Evolutionary conservation across 2,329 filamentous ascomycete species (phyloP), one percentile per base, ranked within the genome.

Genomic region (Diaporthe citrichinensis): DNA sequence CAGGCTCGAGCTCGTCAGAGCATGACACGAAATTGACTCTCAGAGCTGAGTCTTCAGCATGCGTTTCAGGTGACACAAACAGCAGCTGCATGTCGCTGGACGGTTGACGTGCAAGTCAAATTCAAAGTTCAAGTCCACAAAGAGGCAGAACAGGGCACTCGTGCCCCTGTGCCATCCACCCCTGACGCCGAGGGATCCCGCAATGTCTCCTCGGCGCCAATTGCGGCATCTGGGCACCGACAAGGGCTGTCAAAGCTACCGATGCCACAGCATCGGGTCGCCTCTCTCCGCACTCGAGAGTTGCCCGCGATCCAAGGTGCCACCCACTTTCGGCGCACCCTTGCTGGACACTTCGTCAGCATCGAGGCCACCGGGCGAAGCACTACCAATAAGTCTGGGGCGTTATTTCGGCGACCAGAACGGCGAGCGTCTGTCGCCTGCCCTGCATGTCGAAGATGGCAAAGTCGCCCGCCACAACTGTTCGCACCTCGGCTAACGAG

Each of bases 21-120:
- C 49, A 69, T 69, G 49, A 55, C 65, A 55, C 69, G 57, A 61
- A 55, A 53, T 53, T 62, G 55, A 62, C 68, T 55, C 31, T 53
- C 58, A 53, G 4, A 73, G 72, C 72, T 73, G 72, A 73, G 36
- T 62, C 57, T 39, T 73, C 59, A 73, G 72, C 72, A 67, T 73
- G 72, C 41, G 72, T 73, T 73, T 73, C 72, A 73, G 65, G 65
- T 69, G 34, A 14, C 34, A n/a, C 65, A 55, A 55, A 55, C 46
- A 55, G 17, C 65, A 69, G 31, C 31, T 55, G 65, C 65, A 69
- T 31, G 49, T 31, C 15, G 49, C 49, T 28, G 49, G 25, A 41
- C n/a, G 31, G 49, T 53, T 34, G 34, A 41, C n/a, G 34, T 69
- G 31, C 34, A 55, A 55, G 34, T 41, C 49, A 55, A 28, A 41